These are phyloP conservation scores for Scheffersomyces titani DNA, from an alignment of 1,139 yeast species.

Conservation along the genomic window DNA sequence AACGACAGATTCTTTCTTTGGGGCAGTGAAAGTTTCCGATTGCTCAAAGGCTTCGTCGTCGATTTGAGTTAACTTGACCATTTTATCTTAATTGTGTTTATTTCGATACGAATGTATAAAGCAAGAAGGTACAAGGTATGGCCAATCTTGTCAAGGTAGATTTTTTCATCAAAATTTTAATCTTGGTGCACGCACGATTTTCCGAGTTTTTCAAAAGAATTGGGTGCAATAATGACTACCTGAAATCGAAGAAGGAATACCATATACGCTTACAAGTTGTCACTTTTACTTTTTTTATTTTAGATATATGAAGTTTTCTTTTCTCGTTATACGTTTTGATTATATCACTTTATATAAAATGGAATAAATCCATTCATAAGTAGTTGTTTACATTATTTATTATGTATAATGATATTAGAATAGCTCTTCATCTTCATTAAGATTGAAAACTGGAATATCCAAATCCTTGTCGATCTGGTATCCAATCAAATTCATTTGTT, in stretches of 20 bases:
- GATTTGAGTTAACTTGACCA: constrained; percentile 77
- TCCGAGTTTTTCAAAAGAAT: too few relatives aligned
- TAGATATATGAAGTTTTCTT: not conserved
- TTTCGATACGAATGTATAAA: not conserved
- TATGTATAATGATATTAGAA: not conserved
- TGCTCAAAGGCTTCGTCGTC: constrained; percentile 43
- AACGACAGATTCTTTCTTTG: constrained; percentile 4
- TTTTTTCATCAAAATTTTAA: not conserved
- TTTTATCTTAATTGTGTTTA: constrained; percentile 20
- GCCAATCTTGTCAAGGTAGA: not conserved
- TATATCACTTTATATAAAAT: not conserved
- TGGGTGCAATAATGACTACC: not conserved
- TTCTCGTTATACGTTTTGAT: not conserved
- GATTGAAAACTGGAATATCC: constrained; percentile 22
- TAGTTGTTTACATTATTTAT: not conserved
- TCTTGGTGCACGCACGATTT: not conserved
- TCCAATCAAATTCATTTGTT: constrained; percentile 56
- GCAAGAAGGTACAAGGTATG: not conserved
- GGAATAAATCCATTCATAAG: not conserved
- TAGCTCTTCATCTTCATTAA: constrained; percentile 14
- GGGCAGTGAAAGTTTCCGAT: constrained; percentile 23
- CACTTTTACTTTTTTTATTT: not conserved
- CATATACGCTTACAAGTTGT: not conserved
- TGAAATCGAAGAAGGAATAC: too few relatives aligned
- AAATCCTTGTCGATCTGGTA: constrained; percentile 36